Percentiles rank a stretch among this genome's conserved stretches.
Conservation (phyloP, 73 alveolate genomes). For the Diophrys appendiculata region DNA sequence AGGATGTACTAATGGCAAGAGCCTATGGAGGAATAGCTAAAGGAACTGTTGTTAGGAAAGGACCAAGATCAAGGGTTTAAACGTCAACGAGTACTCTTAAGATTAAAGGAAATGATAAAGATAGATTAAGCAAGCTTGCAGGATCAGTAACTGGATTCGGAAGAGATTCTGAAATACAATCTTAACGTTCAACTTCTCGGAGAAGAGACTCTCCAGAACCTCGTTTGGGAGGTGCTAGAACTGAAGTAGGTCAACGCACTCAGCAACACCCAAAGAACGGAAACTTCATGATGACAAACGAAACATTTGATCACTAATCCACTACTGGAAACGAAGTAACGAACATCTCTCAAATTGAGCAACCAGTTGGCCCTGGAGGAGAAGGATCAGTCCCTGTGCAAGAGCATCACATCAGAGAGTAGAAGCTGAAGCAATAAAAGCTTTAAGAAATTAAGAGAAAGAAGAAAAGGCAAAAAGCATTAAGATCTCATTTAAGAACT, state of each 20-base stretch:
- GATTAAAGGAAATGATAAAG: background rate
- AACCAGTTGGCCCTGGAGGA: background rate
- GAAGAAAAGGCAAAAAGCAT: background rate
- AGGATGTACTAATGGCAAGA: constrained; percentile 8
- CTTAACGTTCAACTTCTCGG: background rate
- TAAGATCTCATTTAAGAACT: background rate
- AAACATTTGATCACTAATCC: too few species aligned
- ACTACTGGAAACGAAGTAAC: background rate
- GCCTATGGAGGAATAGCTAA: constrained; percentile 25
- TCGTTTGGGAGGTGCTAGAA: background rate
- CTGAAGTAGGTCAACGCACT: background rate
- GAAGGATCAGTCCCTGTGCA: constrained; percentile 1
- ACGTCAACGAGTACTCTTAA: background rate
- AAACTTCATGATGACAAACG: background rate
- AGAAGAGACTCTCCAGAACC: background rate
- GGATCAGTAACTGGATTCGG: background rate
- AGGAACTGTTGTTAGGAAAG: constrained; percentile 6
- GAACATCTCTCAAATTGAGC: background rate
- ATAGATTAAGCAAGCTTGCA: background rate
- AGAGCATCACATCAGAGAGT: background rate
- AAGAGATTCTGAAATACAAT: background rate
- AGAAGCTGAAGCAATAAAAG: background rate
- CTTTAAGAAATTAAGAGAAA: background rate
- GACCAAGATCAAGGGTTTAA: background rate
- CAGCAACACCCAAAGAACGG: background rate